Conservation (phyloP, 139 green algal genomes). For the Chlamydomonas schloesseri region DNA sequence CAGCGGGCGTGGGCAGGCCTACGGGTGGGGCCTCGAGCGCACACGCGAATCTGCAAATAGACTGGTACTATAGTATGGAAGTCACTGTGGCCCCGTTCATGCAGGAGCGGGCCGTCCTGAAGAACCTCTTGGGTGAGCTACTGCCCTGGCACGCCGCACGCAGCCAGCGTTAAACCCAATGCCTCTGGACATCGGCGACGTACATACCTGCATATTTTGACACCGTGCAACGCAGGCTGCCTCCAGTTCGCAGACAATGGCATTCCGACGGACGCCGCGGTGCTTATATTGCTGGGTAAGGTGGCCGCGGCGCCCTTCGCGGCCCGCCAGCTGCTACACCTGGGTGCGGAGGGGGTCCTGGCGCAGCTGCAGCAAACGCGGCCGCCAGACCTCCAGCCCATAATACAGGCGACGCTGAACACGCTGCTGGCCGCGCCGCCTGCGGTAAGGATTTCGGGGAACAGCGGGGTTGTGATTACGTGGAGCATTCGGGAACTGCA, state of each 20-base stretch:
- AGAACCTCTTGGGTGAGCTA: slow-evolving; percentile 46
- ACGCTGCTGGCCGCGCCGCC: not conserved
- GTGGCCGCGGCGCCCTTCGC: slow-evolving; percentile 19
- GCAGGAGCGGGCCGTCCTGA: slow-evolving; percentile 56
- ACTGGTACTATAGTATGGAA: too few relatives aligned
- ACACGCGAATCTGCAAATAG: too few relatives aligned
- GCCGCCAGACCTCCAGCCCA: slow-evolving; percentile 12
- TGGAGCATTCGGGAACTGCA: too few relatives aligned
- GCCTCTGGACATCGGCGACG: too few relatives aligned
- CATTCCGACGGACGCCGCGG: slow-evolving; percentile 42
- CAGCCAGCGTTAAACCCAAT: too few relatives aligned
- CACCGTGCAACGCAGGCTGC: not conserved
- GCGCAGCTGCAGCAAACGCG: not conserved
- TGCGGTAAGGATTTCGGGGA: not conserved
- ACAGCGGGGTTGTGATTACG: too few relatives aligned
- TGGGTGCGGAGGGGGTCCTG: slow-evolving; percentile 49
- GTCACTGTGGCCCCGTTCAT: too few relatives aligned
- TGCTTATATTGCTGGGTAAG: slow-evolving; percentile 57
- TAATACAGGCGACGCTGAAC: not conserved
- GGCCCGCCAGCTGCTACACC: slow-evolving; percentile 55
- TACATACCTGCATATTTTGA: too few relatives aligned
- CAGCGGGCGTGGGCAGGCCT: too few relatives aligned
- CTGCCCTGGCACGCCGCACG: too few relatives aligned
- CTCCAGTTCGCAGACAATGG: slow-evolving; percentile 45
- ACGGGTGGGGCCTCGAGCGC: too few relatives aligned